Conservation (phyloP, 805 yeast genomes). For the Debaryomyces maramus region DNA sequence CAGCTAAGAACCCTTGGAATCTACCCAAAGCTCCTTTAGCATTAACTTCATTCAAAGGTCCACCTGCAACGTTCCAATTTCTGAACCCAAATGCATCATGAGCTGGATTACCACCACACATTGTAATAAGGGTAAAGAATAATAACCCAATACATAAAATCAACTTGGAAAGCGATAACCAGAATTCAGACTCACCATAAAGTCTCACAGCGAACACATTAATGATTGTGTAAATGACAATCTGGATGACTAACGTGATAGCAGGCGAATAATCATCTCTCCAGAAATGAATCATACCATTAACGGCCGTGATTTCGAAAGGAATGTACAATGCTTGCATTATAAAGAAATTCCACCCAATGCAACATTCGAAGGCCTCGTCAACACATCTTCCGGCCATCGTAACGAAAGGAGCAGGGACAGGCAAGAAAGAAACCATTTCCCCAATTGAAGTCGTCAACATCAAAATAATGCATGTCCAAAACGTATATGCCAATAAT, state of each 20-base stretch:
- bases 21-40: conserved; percentile 38
- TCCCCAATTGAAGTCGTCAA: conserved; percentile 39
- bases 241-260: conserved; percentile 44
- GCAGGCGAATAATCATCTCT: conserved; percentile 49
- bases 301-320: conserved; percentile 48
- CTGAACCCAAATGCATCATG: conserved; percentile 36
- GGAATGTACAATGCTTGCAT: conserved; percentile 49
- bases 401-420: conserved; percentile 35
- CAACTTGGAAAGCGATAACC: conserved; percentile 42
- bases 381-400: conserved; percentile 41
- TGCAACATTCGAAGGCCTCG: conserved; percentile 36
- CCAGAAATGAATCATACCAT: conserved; percentile 57
- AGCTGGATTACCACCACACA: conserved; percentile 40
- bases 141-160: conserved; percentile 39
- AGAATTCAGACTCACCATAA: conserved; percentile 54
- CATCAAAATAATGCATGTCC: conserved; percentile 32
- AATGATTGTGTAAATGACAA: conserved; percentile 41
- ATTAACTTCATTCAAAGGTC: conserved; percentile 39
- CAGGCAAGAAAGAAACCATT: conserved; percentile 38
- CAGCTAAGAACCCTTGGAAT: conserved; percentile 44
- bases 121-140: conserved; percentile 34
- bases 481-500: conserved; percentile 29
- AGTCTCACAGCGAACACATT: conserved; percentile 49
- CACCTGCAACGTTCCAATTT: conserved; percentile 36
- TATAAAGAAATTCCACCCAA: conserved; percentile 37